Evolutionary conservation across 139 green algal genomes (phyloP).

Genomic region (Micromonas pusilla): DNA sequence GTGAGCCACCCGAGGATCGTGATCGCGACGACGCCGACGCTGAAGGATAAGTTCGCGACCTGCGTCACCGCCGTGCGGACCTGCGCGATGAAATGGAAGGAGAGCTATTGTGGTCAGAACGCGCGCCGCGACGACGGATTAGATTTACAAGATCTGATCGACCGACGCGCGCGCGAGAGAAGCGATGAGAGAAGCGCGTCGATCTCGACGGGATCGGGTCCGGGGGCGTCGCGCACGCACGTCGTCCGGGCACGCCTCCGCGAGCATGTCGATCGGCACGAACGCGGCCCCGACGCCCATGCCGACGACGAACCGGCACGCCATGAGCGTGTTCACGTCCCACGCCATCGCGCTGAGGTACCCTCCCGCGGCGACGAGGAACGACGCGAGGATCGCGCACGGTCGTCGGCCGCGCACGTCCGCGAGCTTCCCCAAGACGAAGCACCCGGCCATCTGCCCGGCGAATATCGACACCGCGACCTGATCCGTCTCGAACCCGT

Average conservation of each 20-base stretch:
- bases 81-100: too few species aligned
- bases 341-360: not conserved
- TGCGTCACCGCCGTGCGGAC: not conserved
- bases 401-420: not conserved
- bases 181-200: too few species aligned
- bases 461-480: constrained; percentile 3
- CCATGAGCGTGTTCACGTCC: not conserved
- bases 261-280: constrained; percentile 15
- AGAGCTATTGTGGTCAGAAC: too few species aligned
- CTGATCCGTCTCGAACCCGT: not conserved
- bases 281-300: not conserved
- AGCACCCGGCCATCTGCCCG: constrained; percentile 11
- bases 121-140: too few species aligned
- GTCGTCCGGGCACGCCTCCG: constrained; percentile 2
- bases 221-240: too few species aligned
- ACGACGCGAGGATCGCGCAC: not conserved
- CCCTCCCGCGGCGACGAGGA: not conserved
- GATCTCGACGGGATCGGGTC: too few species aligned
- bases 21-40: not conserved
- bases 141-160: too few species aligned
- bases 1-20: not conserved
- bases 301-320: constrained; percentile 2
- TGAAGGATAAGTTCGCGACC: not conserved
- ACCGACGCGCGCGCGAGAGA: too few species aligned
- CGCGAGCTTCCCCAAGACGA: not conserved